Percentiles rank a stretch among this genome's conserved stretches.
Evolutionary conservation across 345 rosid species (phyloP).

Genomic region (Brassica rapa): DNA sequence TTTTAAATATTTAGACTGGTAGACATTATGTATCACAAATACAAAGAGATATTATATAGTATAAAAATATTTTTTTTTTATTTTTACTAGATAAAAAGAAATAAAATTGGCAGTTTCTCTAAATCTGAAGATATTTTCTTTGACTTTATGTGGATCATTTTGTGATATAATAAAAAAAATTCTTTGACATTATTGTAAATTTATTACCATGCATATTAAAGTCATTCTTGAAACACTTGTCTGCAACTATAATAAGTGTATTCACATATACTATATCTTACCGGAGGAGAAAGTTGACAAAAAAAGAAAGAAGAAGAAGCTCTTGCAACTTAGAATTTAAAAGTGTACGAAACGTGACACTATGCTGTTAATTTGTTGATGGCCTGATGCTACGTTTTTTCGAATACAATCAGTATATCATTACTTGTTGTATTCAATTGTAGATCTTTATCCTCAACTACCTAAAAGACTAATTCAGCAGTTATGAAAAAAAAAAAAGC

Average conservation of each 20-base stretch:
- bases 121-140: not conserved
- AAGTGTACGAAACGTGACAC: not conserved
- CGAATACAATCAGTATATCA: not conserved
- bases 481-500: not conserved
- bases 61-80: not conserved
- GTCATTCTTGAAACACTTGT: not conserved
- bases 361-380: not conserved
- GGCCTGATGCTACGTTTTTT: not conserved
- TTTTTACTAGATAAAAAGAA: not conserved
- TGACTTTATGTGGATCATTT: not conserved
- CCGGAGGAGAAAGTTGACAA: not conserved
- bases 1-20: not conserved
- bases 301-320: not conserved
- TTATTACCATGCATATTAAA: constrained; percentile 1
- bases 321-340: not conserved
- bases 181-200: not conserved
- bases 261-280: not conserved
- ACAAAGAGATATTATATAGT: not conserved
- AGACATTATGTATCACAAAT: not conserved
- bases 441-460: not conserved
- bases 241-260: not conserved
- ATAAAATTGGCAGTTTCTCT: not conserved
- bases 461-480: not conserved
- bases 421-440: not conserved
- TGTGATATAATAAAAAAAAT: not conserved